Percentiles rank a stretch among this genome's conserved stretches.
Evolutionary conservation across 1,284 basidiomycete genomes (phyloP).

Genomic region (Pseudozyma tsukubaensis): DNA sequence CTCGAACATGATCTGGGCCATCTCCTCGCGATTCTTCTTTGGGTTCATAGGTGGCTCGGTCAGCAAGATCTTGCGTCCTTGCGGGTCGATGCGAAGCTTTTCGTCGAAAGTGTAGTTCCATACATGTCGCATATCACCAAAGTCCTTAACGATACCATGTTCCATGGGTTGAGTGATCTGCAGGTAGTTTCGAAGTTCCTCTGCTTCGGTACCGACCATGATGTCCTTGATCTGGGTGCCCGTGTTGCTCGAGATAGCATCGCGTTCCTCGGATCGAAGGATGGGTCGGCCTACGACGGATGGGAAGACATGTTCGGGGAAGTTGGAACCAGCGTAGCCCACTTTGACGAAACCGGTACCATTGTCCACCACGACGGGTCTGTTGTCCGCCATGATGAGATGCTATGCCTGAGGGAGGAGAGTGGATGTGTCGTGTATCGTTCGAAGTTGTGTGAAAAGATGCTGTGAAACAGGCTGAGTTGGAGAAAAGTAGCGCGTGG

Average conservation of each 20-base stretch:
- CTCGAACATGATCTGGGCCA: conserved; percentile 99
- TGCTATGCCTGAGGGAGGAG: not conserved
- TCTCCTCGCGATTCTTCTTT: conserved; percentile 87
- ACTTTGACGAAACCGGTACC: conserved; percentile 96
- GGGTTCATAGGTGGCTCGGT: conserved; percentile 99
- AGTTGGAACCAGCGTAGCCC: conserved; percentile 87
- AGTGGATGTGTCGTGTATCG: too few relatives aligned
- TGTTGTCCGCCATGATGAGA: conserved; percentile 63
- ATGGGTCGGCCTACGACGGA: conserved; percentile 97
- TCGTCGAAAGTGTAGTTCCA: conserved; percentile 99
- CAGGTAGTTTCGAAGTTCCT: conserved; percentile 90
- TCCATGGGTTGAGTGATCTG: conserved; percentile 99
- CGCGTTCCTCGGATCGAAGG: conserved; percentile 93
- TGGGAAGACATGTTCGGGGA: conserved; percentile 97
- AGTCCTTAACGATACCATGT: conserved; percentile 97
- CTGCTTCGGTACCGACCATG: conserved; percentile 97
- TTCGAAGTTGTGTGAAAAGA: not conserved
- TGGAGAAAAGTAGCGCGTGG: not conserved
- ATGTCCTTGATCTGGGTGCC: conserved; percentile 79
- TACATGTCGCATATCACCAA: conserved; percentile 97
- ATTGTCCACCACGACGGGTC: conserved; percentile 93
- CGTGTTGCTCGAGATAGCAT: conserved; percentile 73
- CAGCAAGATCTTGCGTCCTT: conserved; percentile 88
- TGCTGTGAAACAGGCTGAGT: not conserved
- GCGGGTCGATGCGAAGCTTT: conserved; percentile 89